Percentiles rank a stretch among this genome's conserved stretches.
Evolutionary conservation across 192 early-diverging fungal genomes (phyloP).

Genomic region (Helicostylum pulchrum): DNA sequence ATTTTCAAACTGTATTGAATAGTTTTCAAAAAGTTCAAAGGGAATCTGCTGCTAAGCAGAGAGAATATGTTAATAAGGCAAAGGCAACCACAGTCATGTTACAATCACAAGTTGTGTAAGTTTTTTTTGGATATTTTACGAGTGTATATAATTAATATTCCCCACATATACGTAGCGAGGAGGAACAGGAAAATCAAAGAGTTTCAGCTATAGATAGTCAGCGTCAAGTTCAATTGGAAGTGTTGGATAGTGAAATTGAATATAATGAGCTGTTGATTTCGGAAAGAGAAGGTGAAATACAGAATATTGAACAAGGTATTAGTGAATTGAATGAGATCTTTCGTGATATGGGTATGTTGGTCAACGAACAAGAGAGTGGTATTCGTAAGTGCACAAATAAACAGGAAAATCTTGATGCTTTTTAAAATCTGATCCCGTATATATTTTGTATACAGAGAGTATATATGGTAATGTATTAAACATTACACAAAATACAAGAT

Average conservation of each 20-base stretch:
- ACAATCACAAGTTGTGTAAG: slow-evolving; percentile 27
- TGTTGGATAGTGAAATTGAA: slow-evolving; percentile 87
- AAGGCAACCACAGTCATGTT: slow-evolving; percentile 40
- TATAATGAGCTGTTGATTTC: slow-evolving; percentile 92
- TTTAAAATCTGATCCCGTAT: background rate
- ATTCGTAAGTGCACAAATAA: slow-evolving; percentile 56
- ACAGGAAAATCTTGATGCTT: background rate
- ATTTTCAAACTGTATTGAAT: slow-evolving; percentile 87
- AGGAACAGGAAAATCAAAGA: background rate
- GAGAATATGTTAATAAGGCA: slow-evolving; percentile 83
- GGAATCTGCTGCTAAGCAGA: slow-evolving; percentile 75
- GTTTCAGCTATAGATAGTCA: slow-evolving; percentile 12
- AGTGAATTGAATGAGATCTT: slow-evolving; percentile 96
- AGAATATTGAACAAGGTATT: slow-evolving; percentile 90
- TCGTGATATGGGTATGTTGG: slow-evolving; percentile 89
- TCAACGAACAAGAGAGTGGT: slow-evolving; percentile 94
- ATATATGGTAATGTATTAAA: slow-evolving; percentile 90
- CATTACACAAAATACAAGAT: slow-evolving; percentile 71
- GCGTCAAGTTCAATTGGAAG: slow-evolving; percentile 59
- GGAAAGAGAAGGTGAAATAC: slow-evolving; percentile 92
- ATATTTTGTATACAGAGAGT: slow-evolving; percentile 64
- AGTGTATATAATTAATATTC: background rate
- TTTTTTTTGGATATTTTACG: background rate
- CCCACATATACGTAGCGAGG: background rate
- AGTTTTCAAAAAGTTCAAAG: slow-evolving; percentile 87